phyloP scores from a whole-genome alignment of 2,329 filamentous ascomycete species.

The Emericellopsis atlantica region DNA sequence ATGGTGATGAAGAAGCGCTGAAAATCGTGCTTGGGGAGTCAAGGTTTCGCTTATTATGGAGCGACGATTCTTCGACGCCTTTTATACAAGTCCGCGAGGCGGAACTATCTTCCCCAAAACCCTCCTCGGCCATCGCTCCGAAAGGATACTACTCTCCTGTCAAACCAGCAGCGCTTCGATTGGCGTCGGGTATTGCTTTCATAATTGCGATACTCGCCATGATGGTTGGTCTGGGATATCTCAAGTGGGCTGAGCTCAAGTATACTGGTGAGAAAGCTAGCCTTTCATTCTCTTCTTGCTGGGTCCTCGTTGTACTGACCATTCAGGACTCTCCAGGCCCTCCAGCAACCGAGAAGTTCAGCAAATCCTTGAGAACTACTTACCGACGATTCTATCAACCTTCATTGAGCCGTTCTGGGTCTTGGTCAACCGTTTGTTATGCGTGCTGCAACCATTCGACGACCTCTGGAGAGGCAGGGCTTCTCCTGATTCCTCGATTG shows the following conservation, averaged over 20 bases:
- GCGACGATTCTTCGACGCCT: background rate
- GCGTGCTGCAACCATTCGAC: slow-evolving; percentile 40
- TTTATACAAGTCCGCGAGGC: background rate
- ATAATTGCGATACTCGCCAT: slow-evolving; percentile 4
- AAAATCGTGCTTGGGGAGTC: slow-evolving; percentile 3
- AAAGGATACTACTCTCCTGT: slow-evolving; percentile 12
- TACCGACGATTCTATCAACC: slow-evolving; percentile 41
- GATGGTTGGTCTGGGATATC: slow-evolving; percentile 7
- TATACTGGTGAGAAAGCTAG: slow-evolving; percentile 8
- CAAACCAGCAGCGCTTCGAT: slow-evolving; percentile 8
- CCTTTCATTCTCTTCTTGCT: background rate
- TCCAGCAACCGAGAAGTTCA: slow-evolving; percentile 17
- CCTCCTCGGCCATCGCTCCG: background rate
- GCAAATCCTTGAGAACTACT: slow-evolving; percentile 30
- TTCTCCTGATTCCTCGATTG: slow-evolving; percentile 20
- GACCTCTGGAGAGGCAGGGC: slow-evolving; percentile 27
- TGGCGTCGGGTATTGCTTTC: slow-evolving; percentile 7
- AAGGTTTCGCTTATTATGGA: slow-evolving; percentile 6
- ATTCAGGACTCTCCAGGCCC: slow-evolving; percentile 17
- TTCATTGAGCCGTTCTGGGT: slow-evolving; percentile 45
- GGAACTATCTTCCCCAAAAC: no score
- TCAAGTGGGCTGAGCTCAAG: slow-evolving; percentile 9
- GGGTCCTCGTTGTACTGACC: background rate
- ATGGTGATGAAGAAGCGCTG: slow-evolving; percentile 5
- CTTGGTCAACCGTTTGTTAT: slow-evolving; percentile 37